Base-by-base conservation (phyloP, 164 flowering plant species). In the Tetrastigma voinierianum region DNA sequence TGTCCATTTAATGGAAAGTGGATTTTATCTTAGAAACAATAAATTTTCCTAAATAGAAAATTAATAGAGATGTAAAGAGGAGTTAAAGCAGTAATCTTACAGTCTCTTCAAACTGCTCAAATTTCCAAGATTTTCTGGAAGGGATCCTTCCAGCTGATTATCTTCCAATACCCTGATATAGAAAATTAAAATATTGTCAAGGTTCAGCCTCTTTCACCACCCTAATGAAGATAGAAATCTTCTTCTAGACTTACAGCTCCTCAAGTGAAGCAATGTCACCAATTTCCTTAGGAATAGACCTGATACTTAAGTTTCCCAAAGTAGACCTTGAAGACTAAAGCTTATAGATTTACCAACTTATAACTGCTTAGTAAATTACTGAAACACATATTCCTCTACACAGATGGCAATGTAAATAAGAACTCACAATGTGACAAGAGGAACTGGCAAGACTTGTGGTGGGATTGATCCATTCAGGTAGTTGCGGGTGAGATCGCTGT, bases 401-500 rank as follows among this genome's bases (percentile, higher is more conserved):
- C 18, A 53, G 7, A n/a, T 19, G 46, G 16, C 49, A 57, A 61
- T 46, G 46, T 10, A 20, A 19, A 49, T 44, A 9, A 16, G 13
- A 47, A 79, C 96, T 88, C 80, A 95, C 97, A 95, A 2, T 19
- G 0, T 69, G 20, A 49, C 61, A 19, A 92, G 86, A 51, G 91
- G 86, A 45, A 79, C 65, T 67, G 46, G 87, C 57, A 66, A 88
- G 73, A 61, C 55, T 77, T 46, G 74, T 18, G 1, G n/a, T n/a
- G 91, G 93, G 46, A 88, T 68, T 20, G 84, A 46, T 57, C 93
- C 93, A 76, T 66, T 77, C 43, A 88, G 15, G 62, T 76, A 82
- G 71, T 88, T 88, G 18, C 82, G 89, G 24, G 76, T 65, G 9
- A 95, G 84, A 72, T 95, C 97, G 11, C 98, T 94, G 86, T 57